These are phyloP conservation scores for Hortiboletus rubellus DNA, from an alignment of 1,284 basidiomycete genomes.

Conservation along the genomic window DNA sequence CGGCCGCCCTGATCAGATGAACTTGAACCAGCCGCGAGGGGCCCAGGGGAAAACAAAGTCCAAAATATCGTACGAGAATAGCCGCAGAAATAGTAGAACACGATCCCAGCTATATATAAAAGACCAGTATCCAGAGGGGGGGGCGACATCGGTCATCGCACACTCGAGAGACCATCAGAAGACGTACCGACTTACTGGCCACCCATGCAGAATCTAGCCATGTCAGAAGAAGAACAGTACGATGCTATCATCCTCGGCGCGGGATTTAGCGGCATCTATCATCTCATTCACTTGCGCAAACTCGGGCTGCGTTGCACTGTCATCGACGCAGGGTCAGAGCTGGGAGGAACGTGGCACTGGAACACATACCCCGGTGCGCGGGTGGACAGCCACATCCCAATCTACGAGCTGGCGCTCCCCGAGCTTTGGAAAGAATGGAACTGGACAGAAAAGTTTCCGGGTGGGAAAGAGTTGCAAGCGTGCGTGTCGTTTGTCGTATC, in stretches of 20 bases:
- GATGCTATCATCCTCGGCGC: neutral
- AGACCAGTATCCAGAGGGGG: too few relatives aligned
- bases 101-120: too few relatives aligned
- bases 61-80: too few relatives aligned
- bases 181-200: too few relatives aligned
- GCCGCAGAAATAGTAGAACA: too few relatives aligned
- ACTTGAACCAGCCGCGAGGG: too few relatives aligned
- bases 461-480: neutral
- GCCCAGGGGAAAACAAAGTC: too few relatives aligned
- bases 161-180: too few relatives aligned
- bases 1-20: too few relatives aligned
- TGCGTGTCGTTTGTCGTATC: neutral
- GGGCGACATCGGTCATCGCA: too few relatives aligned
- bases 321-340: neutral
- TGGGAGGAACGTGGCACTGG: neutral
- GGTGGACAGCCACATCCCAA: neutral
- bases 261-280: neutral
- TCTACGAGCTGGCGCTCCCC: neutral
- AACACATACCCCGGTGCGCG: neutral
- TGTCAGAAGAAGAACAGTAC: neutral
- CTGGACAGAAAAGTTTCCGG: neutral
- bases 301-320: neutral
- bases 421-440: neutral
- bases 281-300: neutral
- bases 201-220: too few relatives aligned